Evolutionary conservation across 2,329 filamentous ascomycete species (phyloP).

Genomic region (Zymoseptoria ardabiliae): DNA sequence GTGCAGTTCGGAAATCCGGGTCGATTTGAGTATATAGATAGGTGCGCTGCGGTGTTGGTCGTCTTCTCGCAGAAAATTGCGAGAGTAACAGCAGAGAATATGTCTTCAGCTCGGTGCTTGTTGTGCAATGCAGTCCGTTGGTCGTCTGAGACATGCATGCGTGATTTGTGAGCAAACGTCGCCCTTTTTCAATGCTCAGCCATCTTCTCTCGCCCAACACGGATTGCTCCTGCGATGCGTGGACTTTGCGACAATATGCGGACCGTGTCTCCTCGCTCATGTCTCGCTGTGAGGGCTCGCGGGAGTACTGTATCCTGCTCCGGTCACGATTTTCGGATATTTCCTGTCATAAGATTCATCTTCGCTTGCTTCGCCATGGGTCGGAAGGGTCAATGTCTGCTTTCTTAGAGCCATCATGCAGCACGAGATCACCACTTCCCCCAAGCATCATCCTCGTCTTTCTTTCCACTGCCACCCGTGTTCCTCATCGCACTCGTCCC

Average conservation of each 20-base stretch:
- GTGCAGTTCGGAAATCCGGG: background rate
- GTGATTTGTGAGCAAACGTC: no score
- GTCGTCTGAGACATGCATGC: no score
- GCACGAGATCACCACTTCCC: slow-evolving; percentile 41
- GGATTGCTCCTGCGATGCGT: background rate
- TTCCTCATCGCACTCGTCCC: slow-evolving; percentile 58
- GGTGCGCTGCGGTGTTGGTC: background rate
- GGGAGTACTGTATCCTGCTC: background rate
- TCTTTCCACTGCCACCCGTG: slow-evolving; percentile 23
- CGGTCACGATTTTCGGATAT: background rate
- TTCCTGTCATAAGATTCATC: no score
- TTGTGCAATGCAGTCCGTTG: no score
- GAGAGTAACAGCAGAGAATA: background rate
- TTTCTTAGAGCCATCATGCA: background rate
- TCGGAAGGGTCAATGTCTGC: no score
- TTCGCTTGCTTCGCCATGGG: no score
- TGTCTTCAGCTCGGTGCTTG: no score
- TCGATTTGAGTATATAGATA: background rate
- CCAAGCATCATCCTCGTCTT: slow-evolving; percentile 52
- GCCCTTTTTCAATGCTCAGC: no score
- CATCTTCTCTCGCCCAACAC: background rate
- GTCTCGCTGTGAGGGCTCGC: background rate
- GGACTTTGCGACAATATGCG: background rate
- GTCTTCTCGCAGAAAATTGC: background rate
- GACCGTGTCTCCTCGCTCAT: background rate